Evolutionary conservation across 192 early-diverging fungal genomes (phyloP).

Genomic region (Pilaira anomala): DNA sequence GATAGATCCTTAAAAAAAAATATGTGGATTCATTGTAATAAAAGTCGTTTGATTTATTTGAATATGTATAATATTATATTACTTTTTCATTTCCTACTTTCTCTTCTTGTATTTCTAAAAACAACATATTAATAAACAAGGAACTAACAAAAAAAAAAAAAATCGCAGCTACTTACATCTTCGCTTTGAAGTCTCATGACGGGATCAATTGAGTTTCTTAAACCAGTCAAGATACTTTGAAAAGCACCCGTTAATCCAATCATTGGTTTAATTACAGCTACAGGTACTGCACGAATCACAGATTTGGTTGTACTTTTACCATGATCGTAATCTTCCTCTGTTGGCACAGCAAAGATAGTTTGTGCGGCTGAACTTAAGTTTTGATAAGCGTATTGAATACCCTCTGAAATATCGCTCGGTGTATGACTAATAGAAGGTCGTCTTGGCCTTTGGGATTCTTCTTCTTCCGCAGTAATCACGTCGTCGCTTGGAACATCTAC

Average conservation of each 20-base stretch:
- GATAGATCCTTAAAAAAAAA: too few relatives aligned
- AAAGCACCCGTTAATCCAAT: constrained; percentile 93
- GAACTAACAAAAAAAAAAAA: background rate
- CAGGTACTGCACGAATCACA: constrained; percentile 78
- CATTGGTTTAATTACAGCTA: constrained; percentile 91
- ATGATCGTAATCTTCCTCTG: constrained; percentile 67
- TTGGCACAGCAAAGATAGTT: constrained; percentile 88
- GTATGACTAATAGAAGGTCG: background rate
- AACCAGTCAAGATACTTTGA: constrained; percentile 84
- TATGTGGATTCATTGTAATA: too few relatives aligned
- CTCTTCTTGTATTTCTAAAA: constrained; percentile 3
- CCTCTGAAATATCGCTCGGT: constrained; percentile 24
- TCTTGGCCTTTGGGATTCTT: background rate
- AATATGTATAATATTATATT: too few relatives aligned
- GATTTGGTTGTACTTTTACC: constrained; percentile 49
- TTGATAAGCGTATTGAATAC: constrained; percentile 77
- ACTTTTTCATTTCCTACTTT: too few relatives aligned
- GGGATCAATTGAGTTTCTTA: constrained; percentile 91
- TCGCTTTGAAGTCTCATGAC: constrained; percentile 70
- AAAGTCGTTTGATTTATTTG: too few relatives aligned
- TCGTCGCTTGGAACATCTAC: constrained; percentile 9
- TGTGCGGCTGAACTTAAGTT: constrained; percentile 79
- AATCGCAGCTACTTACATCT: constrained; percentile 56
- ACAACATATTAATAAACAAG: background rate
- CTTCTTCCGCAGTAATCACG: background rate